These are phyloP conservation scores for Fraxinus greggii DNA, from an alignment of 305 asterid genomes.

Conservation along the genomic window DNA sequence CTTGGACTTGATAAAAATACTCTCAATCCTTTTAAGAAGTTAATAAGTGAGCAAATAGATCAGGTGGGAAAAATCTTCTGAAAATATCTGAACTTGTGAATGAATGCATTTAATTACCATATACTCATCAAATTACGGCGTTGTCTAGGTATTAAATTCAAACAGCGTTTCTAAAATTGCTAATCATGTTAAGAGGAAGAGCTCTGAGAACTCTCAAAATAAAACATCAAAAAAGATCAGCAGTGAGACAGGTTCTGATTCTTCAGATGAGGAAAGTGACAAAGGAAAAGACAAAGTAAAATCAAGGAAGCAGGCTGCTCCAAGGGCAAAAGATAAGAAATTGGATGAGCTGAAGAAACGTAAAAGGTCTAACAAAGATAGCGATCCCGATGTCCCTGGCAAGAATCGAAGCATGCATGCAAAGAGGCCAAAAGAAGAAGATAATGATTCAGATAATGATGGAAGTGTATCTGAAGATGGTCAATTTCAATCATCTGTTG, in stretches of 20 bases:
- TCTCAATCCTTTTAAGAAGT: slow-evolving; percentile 74
- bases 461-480: slow-evolving; percentile 61
- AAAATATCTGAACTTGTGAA: slow-evolving; percentile 14
- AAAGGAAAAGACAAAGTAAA: slow-evolving; percentile 38
- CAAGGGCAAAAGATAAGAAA: slow-evolving; percentile 36
- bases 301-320: slow-evolving; percentile 44
- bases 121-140: slow-evolving; percentile 5
- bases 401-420: slow-evolving; percentile 52
- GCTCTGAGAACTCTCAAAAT: slow-evolving; percentile 30
- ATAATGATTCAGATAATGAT: slow-evolving; percentile 40
- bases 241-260: slow-evolving; percentile 36
- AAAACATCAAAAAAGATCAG: slow-evolving; percentile 36
- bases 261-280: slow-evolving; percentile 41
- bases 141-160: slow-evolving; percentile 50
- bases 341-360: slow-evolving; percentile 30
- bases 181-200: slow-evolving; percentile 39
- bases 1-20: slow-evolving; percentile 62
- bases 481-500: slow-evolving; percentile 48
- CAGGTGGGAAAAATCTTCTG: slow-evolving; percentile 42
- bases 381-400: slow-evolving; percentile 34
- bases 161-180: slow-evolving; percentile 44
- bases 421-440: slow-evolving; percentile 47
- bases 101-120: background rate
- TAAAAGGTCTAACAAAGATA: slow-evolving; percentile 47
- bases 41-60: slow-evolving; percentile 61